Conservation (phyloP, 495 filamentous ascomycete species). For the Penicillium maclennaniae region DNA sequence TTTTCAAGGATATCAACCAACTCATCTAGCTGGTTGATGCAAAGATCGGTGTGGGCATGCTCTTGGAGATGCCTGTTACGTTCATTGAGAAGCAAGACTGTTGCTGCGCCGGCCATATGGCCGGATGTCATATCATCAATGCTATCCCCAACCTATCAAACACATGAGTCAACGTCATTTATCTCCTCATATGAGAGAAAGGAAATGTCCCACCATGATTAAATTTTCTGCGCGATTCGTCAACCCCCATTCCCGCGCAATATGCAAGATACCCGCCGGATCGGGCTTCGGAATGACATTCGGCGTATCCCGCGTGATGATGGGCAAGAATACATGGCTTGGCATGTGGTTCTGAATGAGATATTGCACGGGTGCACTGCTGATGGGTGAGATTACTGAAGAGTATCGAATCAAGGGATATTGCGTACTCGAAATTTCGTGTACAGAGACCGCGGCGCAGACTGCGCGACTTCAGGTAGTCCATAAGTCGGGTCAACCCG, state of each 20-base stretch:
- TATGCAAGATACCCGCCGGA: constrained; percentile 82
- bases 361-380: constrained; percentile 59
- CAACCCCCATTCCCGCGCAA: constrained; percentile 71
- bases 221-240: constrained; percentile 45
- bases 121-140: constrained; percentile 94
- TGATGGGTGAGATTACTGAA: neutral
- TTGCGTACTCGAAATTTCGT: constrained; percentile 76
- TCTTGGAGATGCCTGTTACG: constrained; percentile 67
- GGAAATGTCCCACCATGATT: constrained; percentile 49
- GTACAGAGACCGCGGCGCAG: constrained; percentile 85
- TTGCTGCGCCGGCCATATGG: constrained; percentile 77
- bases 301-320: constrained; percentile 81
- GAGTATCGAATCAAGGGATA: neutral
- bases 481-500: constrained; percentile 70
- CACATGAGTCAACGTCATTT: neutral
- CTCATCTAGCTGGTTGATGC: constrained; percentile 64
- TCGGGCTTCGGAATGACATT: constrained; percentile 72
- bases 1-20: constrained; percentile 65
- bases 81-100: constrained; percentile 80
- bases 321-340: constrained; percentile 65
- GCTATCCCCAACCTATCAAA: constrained; percentile 71
- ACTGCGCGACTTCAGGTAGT: constrained; percentile 64
- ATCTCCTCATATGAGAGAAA: neutral
- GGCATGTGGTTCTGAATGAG: constrained; percentile 71
- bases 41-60: constrained; percentile 76